Conservation (phyloP, 2,329 filamentous ascomycete genomes). For the Calonectria hawksworthii region DNA sequence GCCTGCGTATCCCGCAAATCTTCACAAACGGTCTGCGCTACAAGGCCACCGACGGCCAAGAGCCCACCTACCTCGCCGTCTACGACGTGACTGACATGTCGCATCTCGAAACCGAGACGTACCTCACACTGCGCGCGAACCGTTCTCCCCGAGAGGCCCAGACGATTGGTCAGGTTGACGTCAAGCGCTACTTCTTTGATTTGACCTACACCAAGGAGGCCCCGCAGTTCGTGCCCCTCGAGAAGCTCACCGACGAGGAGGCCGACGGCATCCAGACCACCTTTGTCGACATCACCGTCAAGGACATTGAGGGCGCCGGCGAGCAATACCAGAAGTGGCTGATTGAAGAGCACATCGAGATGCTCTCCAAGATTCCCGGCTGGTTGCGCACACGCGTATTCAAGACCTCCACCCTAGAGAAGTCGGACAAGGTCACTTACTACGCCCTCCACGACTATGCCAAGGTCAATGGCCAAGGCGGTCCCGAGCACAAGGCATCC, state of each 20-base stretch:
- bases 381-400: constrained; percentile 83
- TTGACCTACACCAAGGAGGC: constrained; percentile 69
- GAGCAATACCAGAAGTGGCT: constrained; percentile 77
- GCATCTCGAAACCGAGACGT: constrained; percentile 77
- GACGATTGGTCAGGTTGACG: constrained; percentile 70
- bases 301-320: constrained; percentile 62
- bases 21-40: constrained; percentile 85
- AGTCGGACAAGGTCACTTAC: constrained; percentile 64
- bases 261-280: constrained; percentile 73
- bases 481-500: constrained; percentile 74
- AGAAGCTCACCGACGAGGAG: constrained; percentile 71
- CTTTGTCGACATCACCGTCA: constrained; percentile 70
- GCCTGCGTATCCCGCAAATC: constrained; percentile 82
- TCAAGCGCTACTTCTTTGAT: constrained; percentile 80
- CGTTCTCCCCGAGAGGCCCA: constrained; percentile 67
- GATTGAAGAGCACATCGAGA: constrained; percentile 78
- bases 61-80: constrained; percentile 81
- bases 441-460: constrained; percentile 81
- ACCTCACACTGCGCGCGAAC: constrained; percentile 74
- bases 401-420: constrained; percentile 74
- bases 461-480: constrained; percentile 75
- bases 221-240: constrained; percentile 70
- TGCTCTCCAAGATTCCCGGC: constrained; percentile 81
- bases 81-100: constrained; percentile 87
- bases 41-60: constrained; percentile 71